These are phyloP conservation scores for Thelonectria discophora DNA, from an alignment of 2,329 filamentous ascomycete genomes.

Conservation along the genomic window DNA sequence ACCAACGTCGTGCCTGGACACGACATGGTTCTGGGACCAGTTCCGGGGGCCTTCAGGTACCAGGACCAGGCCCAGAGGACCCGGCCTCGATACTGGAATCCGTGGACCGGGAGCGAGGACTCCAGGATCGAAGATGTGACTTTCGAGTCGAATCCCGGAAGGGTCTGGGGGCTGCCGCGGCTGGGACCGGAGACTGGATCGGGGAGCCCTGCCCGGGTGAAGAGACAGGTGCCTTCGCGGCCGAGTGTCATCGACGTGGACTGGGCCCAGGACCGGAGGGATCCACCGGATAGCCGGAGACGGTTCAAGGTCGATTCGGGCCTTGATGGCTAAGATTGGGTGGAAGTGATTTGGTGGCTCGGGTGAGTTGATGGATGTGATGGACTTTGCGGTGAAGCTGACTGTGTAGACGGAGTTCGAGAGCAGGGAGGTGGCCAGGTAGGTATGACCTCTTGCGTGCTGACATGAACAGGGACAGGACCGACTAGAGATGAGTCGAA, in stretches of 20 bases:
- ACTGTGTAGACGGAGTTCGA: background rate
- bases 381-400: background rate
- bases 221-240: slow-evolving; percentile 1
- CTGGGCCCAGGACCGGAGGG: background rate
- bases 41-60: background rate
- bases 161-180: background rate
- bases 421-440: background rate
- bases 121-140: background rate
- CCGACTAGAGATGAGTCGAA: background rate
- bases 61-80: background rate
- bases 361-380: background rate
- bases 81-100: background rate
- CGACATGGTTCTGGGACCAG: background rate
- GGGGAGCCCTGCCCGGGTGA: background rate
- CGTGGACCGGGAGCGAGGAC: slow-evolving; percentile 4
- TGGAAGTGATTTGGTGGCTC: too few species aligned
- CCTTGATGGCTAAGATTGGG: background rate
- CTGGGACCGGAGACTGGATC: background rate
- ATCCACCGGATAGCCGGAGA: background rate
- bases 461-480: too few species aligned
- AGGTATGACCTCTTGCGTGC: background rate
- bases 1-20: background rate
- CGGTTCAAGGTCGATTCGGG: background rate
- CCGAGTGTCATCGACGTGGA: background rate
- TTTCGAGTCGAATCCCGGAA: background rate